These are phyloP conservation scores for Periconia sp. DNA, from an alignment of 2,329 filamentous ascomycete species.

Conservation along the genomic window DNA sequence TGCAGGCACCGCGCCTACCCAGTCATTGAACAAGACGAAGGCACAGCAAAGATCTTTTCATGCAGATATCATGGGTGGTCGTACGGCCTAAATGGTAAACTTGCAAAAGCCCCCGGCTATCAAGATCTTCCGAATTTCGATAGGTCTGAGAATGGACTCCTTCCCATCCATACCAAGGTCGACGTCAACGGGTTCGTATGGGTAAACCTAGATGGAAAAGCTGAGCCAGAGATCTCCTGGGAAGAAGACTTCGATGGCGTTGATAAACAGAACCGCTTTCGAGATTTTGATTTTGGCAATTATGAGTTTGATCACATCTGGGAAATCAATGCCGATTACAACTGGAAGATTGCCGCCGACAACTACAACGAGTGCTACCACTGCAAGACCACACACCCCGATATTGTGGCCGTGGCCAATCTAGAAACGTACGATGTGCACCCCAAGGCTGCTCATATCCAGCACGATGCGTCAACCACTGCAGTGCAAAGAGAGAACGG, in stretches of 20 bases:
- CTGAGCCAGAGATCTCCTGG: constrained; percentile 12
- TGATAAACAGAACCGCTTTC: constrained; percentile 10
- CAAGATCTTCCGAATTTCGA: constrained; percentile 40
- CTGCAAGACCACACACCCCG: constrained; percentile 59
- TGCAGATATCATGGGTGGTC: constrained; percentile 49
- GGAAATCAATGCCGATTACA: constrained; percentile 15
- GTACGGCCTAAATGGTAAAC: constrained; percentile 41
- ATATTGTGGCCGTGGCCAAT: constrained; percentile 56
- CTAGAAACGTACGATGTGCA: constrained; percentile 51
- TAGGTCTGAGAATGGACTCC: constrained; percentile 31
- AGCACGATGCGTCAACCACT: constrained; percentile 12
- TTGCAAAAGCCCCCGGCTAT: constrained; percentile 45
- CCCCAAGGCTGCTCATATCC: constrained; percentile 10
- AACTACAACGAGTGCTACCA: constrained; percentile 68
- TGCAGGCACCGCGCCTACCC: constrained; percentile 45
- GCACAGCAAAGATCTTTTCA: constrained; percentile 34
- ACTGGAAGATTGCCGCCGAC: constrained; percentile 41
- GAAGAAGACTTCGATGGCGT: constrained; percentile 11
- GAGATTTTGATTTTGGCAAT: constrained; percentile 10
- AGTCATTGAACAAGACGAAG: constrained; percentile 17
- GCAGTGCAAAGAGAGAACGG: constrained; percentile 8
- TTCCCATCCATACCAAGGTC: constrained; percentile 25
- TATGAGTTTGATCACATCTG: constrained; percentile 16
- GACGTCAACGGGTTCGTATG: constrained; percentile 26
- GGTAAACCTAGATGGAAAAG: constrained; percentile 25